phyloP scores from a whole-genome alignment of 2,329 filamentous ascomycete species.

The Chaetomium olivaceum region DNA sequence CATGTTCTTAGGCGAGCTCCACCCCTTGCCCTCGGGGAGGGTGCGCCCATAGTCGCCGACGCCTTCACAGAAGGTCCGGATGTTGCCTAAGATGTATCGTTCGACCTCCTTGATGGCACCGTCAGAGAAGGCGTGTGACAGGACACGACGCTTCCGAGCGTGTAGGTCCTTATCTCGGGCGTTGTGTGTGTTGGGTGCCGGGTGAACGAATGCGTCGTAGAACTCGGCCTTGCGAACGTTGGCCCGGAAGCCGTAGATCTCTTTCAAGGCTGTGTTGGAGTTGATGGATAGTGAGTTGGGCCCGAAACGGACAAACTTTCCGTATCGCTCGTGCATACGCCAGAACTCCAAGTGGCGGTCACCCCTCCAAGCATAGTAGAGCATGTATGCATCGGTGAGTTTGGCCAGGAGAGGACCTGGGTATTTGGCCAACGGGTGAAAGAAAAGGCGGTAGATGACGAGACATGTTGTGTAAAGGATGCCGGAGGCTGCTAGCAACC shows the following conservation, averaged over 20 bases:
- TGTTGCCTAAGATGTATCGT: slow-evolving; percentile 64
- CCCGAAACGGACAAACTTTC: slow-evolving; percentile 69
- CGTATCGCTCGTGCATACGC: slow-evolving; percentile 70
- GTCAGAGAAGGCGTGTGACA: slow-evolving; percentile 72
- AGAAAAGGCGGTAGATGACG: slow-evolving; percentile 58
- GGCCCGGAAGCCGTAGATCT: slow-evolving; percentile 64
- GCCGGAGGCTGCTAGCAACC: slow-evolving; percentile 40
- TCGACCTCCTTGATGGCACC: slow-evolving; percentile 68
- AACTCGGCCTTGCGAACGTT: slow-evolving; percentile 70
- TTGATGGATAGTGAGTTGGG: slow-evolving; percentile 80
- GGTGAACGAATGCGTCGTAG: slow-evolving; percentile 72
- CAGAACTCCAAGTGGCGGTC: slow-evolving; percentile 74
- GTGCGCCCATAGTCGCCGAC: slow-evolving; percentile 46
- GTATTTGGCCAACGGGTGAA: slow-evolving; percentile 65
- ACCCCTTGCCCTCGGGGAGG: slow-evolving; percentile 53
- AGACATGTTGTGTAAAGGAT: slow-evolving; percentile 45
- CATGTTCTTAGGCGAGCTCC: slow-evolving; percentile 63
- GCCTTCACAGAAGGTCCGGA: slow-evolving; percentile 65
- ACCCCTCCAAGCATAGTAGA: slow-evolving; percentile 74
- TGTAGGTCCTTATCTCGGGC: slow-evolving; percentile 67
- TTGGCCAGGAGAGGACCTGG: slow-evolving; percentile 65
- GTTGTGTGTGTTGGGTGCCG: slow-evolving; percentile 72
- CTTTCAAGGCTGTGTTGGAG: slow-evolving; percentile 64
- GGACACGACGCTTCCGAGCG: slow-evolving; percentile 68
- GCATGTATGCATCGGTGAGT: slow-evolving; percentile 63